phyloP scores from a whole-genome alignment of 2,329 filamentous ascomycete species.

The Claviceps cyperi region DNA sequence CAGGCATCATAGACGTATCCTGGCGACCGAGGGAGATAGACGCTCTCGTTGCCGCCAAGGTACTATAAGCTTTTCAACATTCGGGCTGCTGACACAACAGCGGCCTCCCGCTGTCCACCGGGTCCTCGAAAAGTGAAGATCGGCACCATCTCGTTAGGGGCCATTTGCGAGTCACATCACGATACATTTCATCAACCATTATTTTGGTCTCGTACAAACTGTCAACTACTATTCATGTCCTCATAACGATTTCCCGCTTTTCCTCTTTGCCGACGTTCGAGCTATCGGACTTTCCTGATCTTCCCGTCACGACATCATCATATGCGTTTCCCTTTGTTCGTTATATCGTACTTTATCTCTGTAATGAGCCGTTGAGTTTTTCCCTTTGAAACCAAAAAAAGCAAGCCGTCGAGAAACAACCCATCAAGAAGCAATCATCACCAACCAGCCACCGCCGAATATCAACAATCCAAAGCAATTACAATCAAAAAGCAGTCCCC shows the following conservation, averaged over 20 bases:
- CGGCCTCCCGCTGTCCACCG: not conserved
- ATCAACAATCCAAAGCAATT: too few relatives aligned
- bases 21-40: not conserved
- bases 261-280: constrained; percentile 16
- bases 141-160: not conserved
- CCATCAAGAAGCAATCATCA: too few relatives aligned
- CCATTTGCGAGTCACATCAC: not conserved
- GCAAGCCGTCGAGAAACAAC: constrained; percentile 9
- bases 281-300: constrained; percentile 16
- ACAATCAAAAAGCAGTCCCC: too few relatives aligned
- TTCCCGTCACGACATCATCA: constrained; percentile 19
- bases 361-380: constrained; percentile 29
- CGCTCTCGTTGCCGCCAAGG: not conserved
- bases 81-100: not conserved
- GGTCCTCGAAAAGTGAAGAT: not conserved
- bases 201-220: constrained; percentile 10
- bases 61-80: not conserved
- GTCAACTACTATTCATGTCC: constrained; percentile 25
- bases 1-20: not conserved
- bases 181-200: constrained; percentile 10
- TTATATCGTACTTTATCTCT: constrained; percentile 18
- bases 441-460: too few relatives aligned
- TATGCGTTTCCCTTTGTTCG: constrained; percentile 22
- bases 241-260: constrained; percentile 28
- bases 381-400: not conserved